A percentile compares a stretch with the other conserved stretches of the same genome.
Conservation (phyloP, 192 early-diverging fungal genomes). For the Backusella sp. region DNA sequence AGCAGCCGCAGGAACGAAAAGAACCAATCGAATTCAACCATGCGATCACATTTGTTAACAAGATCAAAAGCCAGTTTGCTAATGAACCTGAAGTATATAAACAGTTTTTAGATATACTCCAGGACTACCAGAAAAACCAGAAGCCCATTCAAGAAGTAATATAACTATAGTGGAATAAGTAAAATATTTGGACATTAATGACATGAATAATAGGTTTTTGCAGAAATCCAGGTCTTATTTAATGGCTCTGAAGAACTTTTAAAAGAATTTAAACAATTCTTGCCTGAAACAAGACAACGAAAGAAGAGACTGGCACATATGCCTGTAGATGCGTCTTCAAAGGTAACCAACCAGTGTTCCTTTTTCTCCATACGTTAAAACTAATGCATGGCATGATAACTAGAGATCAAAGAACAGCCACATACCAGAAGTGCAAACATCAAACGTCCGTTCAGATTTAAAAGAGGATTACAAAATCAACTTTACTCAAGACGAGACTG, state of each 20-base stretch:
- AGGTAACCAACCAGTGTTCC: background rate
- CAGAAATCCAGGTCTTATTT: slow-evolving; percentile 89
- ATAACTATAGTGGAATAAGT: too few species aligned
- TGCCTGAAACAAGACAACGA: slow-evolving; percentile 65
- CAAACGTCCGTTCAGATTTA: slow-evolving; percentile 8
- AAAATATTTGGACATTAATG: too few species aligned
- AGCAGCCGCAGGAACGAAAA: slow-evolving; percentile 93
- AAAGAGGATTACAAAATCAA: slow-evolving; percentile 11
- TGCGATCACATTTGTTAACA: slow-evolving; percentile 98
- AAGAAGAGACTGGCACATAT: background rate
- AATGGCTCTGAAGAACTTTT: slow-evolving; percentile 84
- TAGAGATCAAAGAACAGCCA: slow-evolving; percentile 9
- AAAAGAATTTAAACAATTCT: slow-evolving; percentile 97
- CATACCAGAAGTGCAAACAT: background rate
- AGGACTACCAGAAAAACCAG: slow-evolving; percentile 93
- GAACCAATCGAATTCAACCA: slow-evolving; percentile 94
- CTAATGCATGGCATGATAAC: background rate
- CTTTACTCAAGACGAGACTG: slow-evolving; percentile 74
- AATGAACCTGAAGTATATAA: slow-evolving; percentile 91
- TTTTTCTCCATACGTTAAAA: background rate
- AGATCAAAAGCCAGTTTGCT: slow-evolving; percentile 88
- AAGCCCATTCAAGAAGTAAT: slow-evolving; percentile 89
- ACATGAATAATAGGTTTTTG: slow-evolving; percentile 66
- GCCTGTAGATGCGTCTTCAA: background rate
- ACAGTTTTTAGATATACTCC: slow-evolving; percentile 91